Conservation (phyloP, 1,139 yeast genomes). For the Blastobotrys illinoisensis region DNA sequence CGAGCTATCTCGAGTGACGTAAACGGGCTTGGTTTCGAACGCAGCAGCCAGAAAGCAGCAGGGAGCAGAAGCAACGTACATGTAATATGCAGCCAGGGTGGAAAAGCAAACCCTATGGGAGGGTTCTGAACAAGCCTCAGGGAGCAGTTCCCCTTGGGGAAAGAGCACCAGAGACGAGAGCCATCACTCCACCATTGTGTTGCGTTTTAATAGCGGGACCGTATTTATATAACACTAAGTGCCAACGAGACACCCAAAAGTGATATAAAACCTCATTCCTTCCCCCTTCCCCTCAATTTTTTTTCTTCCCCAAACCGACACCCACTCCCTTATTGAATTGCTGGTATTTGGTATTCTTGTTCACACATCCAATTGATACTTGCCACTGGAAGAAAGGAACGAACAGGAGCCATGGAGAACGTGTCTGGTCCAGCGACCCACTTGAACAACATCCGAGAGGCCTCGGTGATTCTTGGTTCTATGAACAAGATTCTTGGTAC, state of each 20-base stretch:
- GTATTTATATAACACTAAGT: background rate
- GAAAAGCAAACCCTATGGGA: background rate
- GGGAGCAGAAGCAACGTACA: background rate
- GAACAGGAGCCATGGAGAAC: slow-evolving; percentile 4
- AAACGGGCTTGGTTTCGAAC: background rate
- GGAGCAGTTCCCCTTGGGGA: background rate
- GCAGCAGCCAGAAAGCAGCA: background rate
- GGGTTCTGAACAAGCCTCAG: background rate
- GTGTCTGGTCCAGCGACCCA: slow-evolving; percentile 6
- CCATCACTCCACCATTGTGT: no score
- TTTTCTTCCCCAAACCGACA: background rate
- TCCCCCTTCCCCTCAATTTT: slow-evolving; percentile 1
- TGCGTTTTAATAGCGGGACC: background rate
- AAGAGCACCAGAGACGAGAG: background rate
- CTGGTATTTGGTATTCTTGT: background rate
- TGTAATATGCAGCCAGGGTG: background rate
- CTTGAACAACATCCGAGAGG: slow-evolving; percentile 35
- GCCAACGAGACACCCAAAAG: background rate
- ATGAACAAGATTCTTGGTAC: slow-evolving; percentile 37
- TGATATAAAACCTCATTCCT: slow-evolving; percentile 1
- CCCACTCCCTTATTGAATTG: background rate
- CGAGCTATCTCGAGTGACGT: background rate
- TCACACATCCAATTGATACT: background rate
- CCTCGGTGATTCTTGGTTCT: slow-evolving; percentile 35
- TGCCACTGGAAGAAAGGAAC: background rate